phyloP scores from a whole-genome alignment of 805 yeast species.

The Ogataea pilisensis region DNA sequence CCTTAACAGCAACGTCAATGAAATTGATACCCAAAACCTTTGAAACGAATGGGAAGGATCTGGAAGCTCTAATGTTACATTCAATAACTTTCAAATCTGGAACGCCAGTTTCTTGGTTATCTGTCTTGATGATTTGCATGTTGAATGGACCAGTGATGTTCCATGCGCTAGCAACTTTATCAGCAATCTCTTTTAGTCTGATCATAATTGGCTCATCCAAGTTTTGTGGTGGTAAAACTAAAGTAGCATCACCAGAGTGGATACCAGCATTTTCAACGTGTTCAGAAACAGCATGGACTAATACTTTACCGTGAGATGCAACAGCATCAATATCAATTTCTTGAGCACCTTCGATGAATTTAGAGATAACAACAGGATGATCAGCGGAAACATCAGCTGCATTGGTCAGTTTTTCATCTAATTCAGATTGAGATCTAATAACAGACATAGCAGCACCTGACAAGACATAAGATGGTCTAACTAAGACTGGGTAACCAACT shows the following conservation, averaged over 20 bases:
- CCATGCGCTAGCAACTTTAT: conserved; percentile 91
- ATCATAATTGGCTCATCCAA: conserved; percentile 86
- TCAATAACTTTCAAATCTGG: conserved; percentile 73
- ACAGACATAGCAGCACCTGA: conserved; percentile 99
- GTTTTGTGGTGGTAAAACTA: conserved; percentile 96
- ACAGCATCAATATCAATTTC: conserved; percentile 99
- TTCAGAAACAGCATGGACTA: conserved; percentile 97
- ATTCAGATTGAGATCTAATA: conserved; percentile 83
- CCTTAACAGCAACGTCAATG: conserved; percentile 90
- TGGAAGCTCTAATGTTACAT: conserved; percentile 98
- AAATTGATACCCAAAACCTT: conserved; percentile 93
- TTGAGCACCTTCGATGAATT: conserved; percentile 93
- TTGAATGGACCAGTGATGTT: conserved; percentile 97
- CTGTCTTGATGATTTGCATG: conserved; percentile 87
- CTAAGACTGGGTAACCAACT: conserved; percentile 91
- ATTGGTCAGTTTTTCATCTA: conserved; percentile 81
- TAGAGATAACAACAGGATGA: conserved; percentile 95
- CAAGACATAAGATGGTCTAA: conserved; percentile 94
- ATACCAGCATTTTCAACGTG: conserved; percentile 99
- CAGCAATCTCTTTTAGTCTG: conserved; percentile 92
- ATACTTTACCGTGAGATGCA: conserved; percentile 88
- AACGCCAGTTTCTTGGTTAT: conserved; percentile 71
- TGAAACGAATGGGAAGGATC: conserved; percentile 98
- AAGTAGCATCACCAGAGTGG: conserved; percentile 98
- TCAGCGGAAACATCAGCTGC: conserved; percentile 98